Conservation (phyloP, 1,139 yeast species). For the Sporopachydermia cereana region DNA sequence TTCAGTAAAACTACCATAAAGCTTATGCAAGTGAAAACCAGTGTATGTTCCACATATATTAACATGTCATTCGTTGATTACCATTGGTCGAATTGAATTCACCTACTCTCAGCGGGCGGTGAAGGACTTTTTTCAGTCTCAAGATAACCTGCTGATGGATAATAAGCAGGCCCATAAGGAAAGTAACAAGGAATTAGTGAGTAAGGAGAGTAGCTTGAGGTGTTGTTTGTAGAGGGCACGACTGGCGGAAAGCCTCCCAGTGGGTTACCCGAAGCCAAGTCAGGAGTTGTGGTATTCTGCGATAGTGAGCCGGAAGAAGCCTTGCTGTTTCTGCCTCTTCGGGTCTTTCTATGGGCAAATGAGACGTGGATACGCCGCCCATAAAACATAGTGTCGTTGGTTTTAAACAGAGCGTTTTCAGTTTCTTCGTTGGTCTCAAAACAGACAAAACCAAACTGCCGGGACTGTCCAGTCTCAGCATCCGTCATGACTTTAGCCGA, state of each 20-base stretch:
- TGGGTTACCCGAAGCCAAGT: not conserved
- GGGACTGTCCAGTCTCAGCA: constrained; percentile 2
- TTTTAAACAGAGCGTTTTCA: not conserved
- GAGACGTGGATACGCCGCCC: constrained; percentile 6
- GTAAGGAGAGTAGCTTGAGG: not conserved
- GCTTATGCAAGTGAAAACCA: not conserved
- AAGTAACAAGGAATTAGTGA: not conserved
- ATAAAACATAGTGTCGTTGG: constrained; percentile 2
- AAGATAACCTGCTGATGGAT: not conserved
- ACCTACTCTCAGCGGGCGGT: not conserved
- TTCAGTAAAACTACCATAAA: not conserved
- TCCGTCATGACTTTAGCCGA: constrained; percentile 7
- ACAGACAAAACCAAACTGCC: constrained; percentile 6
- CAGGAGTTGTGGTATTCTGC: not conserved
- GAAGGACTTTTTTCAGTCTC: not conserved
- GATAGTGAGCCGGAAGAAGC: not conserved
- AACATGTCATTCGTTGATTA: not conserved
- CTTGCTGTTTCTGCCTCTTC: not conserved
- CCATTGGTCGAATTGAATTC: not conserved
- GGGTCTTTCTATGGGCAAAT: constrained; percentile 6
- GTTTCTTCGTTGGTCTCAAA: constrained; percentile 6
- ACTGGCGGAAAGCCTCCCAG: not conserved
- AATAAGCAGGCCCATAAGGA: not conserved
- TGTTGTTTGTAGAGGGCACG: not conserved
- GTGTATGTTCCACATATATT: not conserved